These are phyloP conservation scores for Pichia sp. DNA, from an alignment of 1,139 yeast genomes.

Conservation along the genomic window DNA sequence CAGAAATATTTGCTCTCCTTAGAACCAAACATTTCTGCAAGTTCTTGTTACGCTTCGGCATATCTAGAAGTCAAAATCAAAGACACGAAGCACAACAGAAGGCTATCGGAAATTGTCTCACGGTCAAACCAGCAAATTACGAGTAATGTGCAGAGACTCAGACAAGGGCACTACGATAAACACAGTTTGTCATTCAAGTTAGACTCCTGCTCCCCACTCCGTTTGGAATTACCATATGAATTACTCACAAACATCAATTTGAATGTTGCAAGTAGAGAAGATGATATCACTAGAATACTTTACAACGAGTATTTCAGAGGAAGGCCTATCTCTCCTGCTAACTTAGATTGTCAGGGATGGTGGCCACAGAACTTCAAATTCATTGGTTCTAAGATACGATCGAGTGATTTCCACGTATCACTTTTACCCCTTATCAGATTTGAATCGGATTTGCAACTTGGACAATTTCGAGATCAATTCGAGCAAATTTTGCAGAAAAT, in stretches of 20 bases:
- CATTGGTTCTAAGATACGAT: constrained; percentile 8
- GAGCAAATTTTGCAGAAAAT: background rate
- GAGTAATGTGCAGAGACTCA: background rate
- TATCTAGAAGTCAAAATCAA: constrained; percentile 7
- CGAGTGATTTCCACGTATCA: constrained; percentile 25
- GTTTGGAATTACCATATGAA: constrained; percentile 24
- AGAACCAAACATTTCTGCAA: constrained; percentile 3
- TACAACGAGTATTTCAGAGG: constrained; percentile 13
- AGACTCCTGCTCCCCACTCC: constrained; percentile 8
- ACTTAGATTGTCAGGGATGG: constrained; percentile 14
- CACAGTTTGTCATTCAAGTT: constrained; percentile 1
- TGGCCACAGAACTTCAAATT: constrained; percentile 15
- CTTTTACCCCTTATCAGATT: constrained; percentile 27
- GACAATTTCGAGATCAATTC: background rate
- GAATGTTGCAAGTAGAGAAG: background rate
- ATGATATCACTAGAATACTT: background rate
- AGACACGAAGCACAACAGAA: background rate
- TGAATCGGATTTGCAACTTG: constrained; percentile 8
- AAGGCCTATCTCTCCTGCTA: constrained; percentile 21
- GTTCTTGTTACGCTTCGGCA: constrained; percentile 5
- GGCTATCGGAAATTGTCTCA: constrained; percentile 10
- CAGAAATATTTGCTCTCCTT: constrained; percentile 16
- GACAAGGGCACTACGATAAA: constrained; percentile 15
- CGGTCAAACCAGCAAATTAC: constrained; percentile 6
- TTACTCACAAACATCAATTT: constrained; percentile 16